Base-by-base conservation (phyloP, 805 yeast genomes). In the Wickerhamomyces canadensis region DNA sequence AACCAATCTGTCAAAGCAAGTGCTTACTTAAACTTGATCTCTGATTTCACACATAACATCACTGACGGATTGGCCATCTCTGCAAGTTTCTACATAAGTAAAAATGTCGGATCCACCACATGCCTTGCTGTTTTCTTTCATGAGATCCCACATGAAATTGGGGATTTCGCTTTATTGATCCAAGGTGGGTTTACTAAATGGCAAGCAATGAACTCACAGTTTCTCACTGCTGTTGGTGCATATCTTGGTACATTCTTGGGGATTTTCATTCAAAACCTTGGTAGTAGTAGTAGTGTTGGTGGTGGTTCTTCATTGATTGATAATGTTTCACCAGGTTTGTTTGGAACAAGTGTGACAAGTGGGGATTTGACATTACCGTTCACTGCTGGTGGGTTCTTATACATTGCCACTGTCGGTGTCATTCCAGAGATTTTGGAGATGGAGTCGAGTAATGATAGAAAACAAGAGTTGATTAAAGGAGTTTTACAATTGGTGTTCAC, bases 131-230 rank as follows among this genome's bases (percentile, higher is more conserved):
- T 83, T 21, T 70, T 82, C 43, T 72, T 80, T 58, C 93, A 84
- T 55, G 93, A 84, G 55, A 73, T 83, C 34, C 93, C 93, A 6
- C 93, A 84, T 54, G 87, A 82, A 52, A 72, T 84, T 43, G 89
- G 91, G 33, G 93, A 84, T 52, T 84, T 79, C 60, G 89, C 88
- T 0, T 62, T 84, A 19, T 62, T 84, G 42, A 71, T 80, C 43
- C 77, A 78, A 49, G 80, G 80, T 17, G 91, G 91, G 0, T 73
- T 78, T 46, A 66, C 84, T 16, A 77, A 77, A 57, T 60, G 74
- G 57, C 76, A 76, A 44, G 87, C 86, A 3, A 67, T 80, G 69
- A 68, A 67, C 36, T 76, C 84, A 0, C 89, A 83, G 58, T 67
- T 80, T 36, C 49, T 80, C 24, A 80, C 88, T 3, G 80, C 84